Evolutionary conservation across 768 basidiomycete genomes (phyloP), one percentile per base, ranked within the genome.

Genomic region (Suillus tomentosus): DNA sequence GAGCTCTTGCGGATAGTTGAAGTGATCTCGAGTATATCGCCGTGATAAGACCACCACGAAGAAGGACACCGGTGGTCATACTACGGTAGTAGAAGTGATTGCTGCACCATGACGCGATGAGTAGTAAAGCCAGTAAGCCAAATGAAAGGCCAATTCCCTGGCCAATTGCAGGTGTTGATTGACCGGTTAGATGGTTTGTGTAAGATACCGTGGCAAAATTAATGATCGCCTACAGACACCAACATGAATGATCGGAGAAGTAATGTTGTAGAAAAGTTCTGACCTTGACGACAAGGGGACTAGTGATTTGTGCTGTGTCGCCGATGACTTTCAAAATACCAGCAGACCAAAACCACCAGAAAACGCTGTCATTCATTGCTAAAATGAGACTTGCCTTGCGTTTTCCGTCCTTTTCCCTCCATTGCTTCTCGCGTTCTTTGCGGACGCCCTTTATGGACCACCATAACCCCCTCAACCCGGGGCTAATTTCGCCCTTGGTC

Each of bases 31-130:
- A 82, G 76, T 95, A 97, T 43, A 97, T 89, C 1, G 92, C 88
- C 1, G 92, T 89, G 68, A 97, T 96, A 53, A 97, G 82, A 2
- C 94, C 94, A 10, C 89, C 89, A 40, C 95, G 87, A 15, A 92
- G 71, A 17, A 95, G 83, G 3, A 96, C 93, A 31, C 96, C 95
- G 13, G 87, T 84, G 1, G 87, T 85, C 36, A 85, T 82, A 43
- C 81, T 80, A 10, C 91, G 85, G 72, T 94, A 92, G 81, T 95
- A 94, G 77, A 91, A 95, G 69, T 95, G 92, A 65, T 96, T 87
- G 9, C 84, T 82, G 68, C 85, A 85, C 61, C 94, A 69, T 0
- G 90, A 91, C 0, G 87, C 73, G 42, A 88, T 71, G 40, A 93
- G 60, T 70, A 94, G 90, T 68, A 97, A 79, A 22, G 77, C 73